Percentiles rank a stretch among this genome's conserved stretches.
phyloP scores from a whole-genome alignment of 2,329 filamentous ascomycete genomes.

The Hirsutella minnesotensis region DNA sequence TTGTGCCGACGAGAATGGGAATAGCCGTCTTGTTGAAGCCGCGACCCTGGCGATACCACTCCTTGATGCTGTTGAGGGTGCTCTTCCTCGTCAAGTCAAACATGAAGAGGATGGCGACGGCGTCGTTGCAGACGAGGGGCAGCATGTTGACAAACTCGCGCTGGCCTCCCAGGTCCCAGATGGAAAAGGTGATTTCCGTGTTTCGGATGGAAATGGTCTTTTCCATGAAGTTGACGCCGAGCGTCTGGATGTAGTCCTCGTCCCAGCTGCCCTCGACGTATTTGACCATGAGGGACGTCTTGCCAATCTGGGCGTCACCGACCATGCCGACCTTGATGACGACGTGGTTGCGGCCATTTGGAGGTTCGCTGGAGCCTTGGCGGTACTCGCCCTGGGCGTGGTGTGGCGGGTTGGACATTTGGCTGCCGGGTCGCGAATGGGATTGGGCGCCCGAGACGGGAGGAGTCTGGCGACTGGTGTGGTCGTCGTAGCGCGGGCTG shows the following conservation, averaged over 20 bases:
- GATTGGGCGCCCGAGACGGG: constrained; percentile 30
- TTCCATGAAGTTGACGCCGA: constrained; percentile 99
- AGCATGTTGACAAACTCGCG: constrained; percentile 99
- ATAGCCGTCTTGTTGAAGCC: constrained; percentile 99
- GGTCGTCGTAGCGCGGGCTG: constrained; percentile 29
- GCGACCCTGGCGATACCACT: constrained; percentile 95
- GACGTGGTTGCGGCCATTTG: constrained; percentile 55
- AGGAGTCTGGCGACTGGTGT: constrained; percentile 32
- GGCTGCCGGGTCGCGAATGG: constrained; percentile 43
- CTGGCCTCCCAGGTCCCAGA: constrained; percentile 97
- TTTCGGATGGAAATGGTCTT: constrained; percentile 99
- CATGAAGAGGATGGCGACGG: constrained; percentile 98
- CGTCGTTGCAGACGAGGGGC: constrained; percentile 97
- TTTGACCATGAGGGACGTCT: constrained; percentile 98
- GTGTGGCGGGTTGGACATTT: constrained; percentile 33
- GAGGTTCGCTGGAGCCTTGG: constrained; percentile 23
- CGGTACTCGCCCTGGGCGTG: constrained; percentile 28
- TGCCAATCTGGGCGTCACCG: constrained; percentile 96
- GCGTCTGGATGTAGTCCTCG: constrained; percentile 97
- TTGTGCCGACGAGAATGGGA: constrained; percentile 90
- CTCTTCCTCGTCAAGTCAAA: constrained; percentile 97
- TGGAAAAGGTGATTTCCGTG: constrained; percentile 98
- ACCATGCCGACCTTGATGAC: constrained; percentile 99
- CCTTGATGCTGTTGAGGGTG: constrained; percentile 97
- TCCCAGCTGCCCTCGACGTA: constrained; percentile 99